Evolutionary conservation across 2,329 filamentous ascomycete species (phyloP).

Genomic region (Arthroderma sp.): DNA sequence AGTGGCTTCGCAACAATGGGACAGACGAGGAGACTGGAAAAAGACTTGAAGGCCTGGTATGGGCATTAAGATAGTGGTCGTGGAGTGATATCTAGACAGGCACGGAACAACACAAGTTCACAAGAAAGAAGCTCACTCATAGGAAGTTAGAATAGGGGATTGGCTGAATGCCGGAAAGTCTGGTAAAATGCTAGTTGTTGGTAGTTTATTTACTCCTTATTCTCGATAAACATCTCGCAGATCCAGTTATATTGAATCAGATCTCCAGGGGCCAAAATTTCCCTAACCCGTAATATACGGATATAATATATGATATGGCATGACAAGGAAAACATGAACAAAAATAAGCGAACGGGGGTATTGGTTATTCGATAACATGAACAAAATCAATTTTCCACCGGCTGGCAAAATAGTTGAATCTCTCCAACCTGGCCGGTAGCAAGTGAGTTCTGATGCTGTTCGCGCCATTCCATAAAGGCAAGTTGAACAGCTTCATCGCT

Average conservation of each 20-base stretch:
- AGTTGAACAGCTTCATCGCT: constrained; percentile 94
- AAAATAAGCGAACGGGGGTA: constrained; percentile 2
- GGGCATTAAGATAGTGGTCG: too few relatives aligned
- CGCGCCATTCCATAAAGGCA: constrained; percentile 88
- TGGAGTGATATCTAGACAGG: too few relatives aligned
- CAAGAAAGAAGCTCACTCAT: neutral
- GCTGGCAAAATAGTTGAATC: constrained; percentile 75
- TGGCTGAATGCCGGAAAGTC: neutral
- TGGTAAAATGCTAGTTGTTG: neutral
- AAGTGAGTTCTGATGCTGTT: constrained; percentile 53
- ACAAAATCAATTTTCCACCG: constrained; percentile 24
- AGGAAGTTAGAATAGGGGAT: neutral
- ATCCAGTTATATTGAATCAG: constrained; percentile 1
- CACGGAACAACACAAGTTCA: neutral
- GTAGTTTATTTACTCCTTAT: neutral
- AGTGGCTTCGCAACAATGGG: too few relatives aligned
- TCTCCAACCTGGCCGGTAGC: constrained; percentile 64
- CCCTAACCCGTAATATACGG: neutral
- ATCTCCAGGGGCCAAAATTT: neutral
- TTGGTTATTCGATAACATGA: neutral
- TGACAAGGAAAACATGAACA: neutral
- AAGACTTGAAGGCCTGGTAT: too few relatives aligned
- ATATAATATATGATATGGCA: constrained; percentile 2
- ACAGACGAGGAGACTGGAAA: too few relatives aligned
- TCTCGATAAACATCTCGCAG: neutral